phyloP scores from a whole-genome alignment of 164 flowering plant genomes.

The Macadamia integrifolia region DNA sequence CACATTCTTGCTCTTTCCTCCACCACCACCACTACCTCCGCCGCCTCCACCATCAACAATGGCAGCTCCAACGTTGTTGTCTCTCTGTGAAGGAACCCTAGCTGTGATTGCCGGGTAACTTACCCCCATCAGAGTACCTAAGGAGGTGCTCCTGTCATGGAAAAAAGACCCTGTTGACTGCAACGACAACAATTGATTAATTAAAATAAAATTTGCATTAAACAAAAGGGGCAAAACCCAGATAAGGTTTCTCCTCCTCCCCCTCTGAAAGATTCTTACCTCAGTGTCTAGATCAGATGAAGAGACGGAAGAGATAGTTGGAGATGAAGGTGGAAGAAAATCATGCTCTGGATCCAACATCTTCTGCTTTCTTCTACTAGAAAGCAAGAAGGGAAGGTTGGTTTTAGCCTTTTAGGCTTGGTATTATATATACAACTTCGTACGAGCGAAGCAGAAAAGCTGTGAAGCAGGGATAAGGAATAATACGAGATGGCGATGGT shows the following conservation, averaged over 20 bases:
- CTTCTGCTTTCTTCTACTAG: too few species aligned
- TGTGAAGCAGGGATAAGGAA: not conserved
- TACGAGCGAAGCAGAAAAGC: not conserved
- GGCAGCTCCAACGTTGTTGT: conserved; percentile 7
- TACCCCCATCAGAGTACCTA: conserved; percentile 86
- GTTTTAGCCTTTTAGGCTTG: too few species aligned
- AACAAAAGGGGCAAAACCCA: not conserved
- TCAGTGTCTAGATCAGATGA: conserved; percentile 79
- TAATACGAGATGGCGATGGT: not conserved
- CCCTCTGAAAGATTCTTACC: conserved; percentile 19
- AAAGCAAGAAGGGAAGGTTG: not conserved
- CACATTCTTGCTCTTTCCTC: conserved; percentile 14
- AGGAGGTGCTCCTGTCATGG: conserved; percentile 72
- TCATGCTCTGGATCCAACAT: conserved; percentile 35
- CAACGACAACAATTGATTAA: not conserved
- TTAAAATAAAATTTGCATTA: not conserved
- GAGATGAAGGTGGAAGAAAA: conserved; percentile 46
- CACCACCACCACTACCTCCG: not conserved
- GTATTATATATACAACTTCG: not conserved
- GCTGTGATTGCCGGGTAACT: conserved; percentile 45
- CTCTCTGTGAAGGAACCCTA: conserved; percentile 37
- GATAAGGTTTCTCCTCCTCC: not conserved
- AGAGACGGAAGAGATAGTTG: conserved; percentile 53
- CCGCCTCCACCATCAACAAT: not conserved
- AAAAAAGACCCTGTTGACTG: conserved; percentile 91